Base-by-base conservation (phyloP, 108 stramenopile genomes). In the Bacterosira constricta region DNA sequence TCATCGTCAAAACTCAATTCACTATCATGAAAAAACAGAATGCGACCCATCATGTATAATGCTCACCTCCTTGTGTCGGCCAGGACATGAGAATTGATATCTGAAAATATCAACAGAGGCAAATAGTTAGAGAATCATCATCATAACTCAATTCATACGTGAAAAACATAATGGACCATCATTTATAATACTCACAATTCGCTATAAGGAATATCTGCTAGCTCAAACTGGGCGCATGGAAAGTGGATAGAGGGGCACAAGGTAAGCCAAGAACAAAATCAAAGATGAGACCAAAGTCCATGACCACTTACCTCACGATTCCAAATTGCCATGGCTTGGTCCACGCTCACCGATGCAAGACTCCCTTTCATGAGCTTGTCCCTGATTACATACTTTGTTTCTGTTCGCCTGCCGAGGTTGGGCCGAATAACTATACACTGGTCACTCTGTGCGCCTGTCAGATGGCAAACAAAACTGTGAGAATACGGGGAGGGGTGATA, bases 61-160 rank as follows among this genome's bases (percentile, higher is more conserved):
- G n/a, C n/a, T n/a, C n/a, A n/a, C n/a, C n/a, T 44, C 63, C 15
- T 12, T 31, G 12, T 69, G 47, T 5, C 74, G 44, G 1, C 74
- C 74, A 10, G 21, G 32, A 30, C 74, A 69, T 20, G 30, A 63
- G 13, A 62, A 63, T 41, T 77, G 75, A 30, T 77, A 77, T 0
- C 23, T 17, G n/a, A n/a, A n/a, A n/a, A n/a, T n/a, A n/a, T n/a
- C n/a, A n/a, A n/a, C n/a, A n/a, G n/a, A n/a, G n/a, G n/a, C n/a
- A n/a, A n/a, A n/a, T n/a, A n/a, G n/a, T n/a, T n/a, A n/a, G n/a
- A n/a, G n/a, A n/a, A n/a, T n/a, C n/a, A n/a, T n/a, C n/a, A n/a
- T n/a, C n/a, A n/a, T n/a, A n/a, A n/a, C n/a, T n/a, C n/a, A n/a
- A n/a, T n/a, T n/a, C n/a, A n/a, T n/a, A n/a, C n/a, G n/a, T n/a